Percentiles rank a stretch among this genome's conserved stretches.
Evolutionary conservation across 2,329 filamentous ascomycete species (phyloP).

Genomic region (Cladophialophora carrionii): DNA sequence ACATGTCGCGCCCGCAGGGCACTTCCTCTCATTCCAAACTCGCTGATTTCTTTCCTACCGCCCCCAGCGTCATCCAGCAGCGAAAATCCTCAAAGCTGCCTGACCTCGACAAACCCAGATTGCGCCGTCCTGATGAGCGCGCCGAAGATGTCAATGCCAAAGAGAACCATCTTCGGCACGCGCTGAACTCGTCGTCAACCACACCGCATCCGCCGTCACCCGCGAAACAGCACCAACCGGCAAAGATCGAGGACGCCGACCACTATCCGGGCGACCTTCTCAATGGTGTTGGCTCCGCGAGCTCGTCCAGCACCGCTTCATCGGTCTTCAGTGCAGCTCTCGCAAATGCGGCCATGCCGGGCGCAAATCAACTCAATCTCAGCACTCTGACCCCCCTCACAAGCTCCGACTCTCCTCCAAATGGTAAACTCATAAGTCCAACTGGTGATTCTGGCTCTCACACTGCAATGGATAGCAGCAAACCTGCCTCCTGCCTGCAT

Average conservation of each 20-base stretch:
- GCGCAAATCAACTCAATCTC: conserved; percentile 56
- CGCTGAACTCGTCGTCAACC: conserved; percentile 27
- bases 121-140: conserved; percentile 22
- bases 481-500: conserved; percentile 40
- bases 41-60: conserved; percentile 83
- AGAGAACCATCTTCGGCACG: conserved; percentile 21
- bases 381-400: conserved; percentile 67
- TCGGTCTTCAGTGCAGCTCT: conserved; percentile 69
- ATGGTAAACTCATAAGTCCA: conserved; percentile 60
- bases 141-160: conserved; percentile 34
- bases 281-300: conserved; percentile 72
- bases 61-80: conserved; percentile 64
- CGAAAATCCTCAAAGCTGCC: conserved; percentile 52
- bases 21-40: conserved; percentile 57
- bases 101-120: conserved; percentile 53
- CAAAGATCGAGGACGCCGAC: conserved; percentile 41
- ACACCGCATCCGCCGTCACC: conserved; percentile 17
- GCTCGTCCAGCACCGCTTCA: conserved; percentile 71
- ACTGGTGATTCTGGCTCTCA: conserved; percentile 39
- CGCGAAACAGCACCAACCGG: conserved; percentile 23
- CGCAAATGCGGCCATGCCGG: conserved; percentile 57
- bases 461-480: conserved; percentile 27
- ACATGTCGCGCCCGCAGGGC: conserved; percentile 77
- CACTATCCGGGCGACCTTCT: conserved; percentile 64
- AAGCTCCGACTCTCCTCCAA: conserved; percentile 67